Percentiles rank a stretch among this genome's conserved stretches.
phyloP scores from a whole-genome alignment of 2,329 filamentous ascomycete species.

The Aspergillaceae sp. region DNA sequence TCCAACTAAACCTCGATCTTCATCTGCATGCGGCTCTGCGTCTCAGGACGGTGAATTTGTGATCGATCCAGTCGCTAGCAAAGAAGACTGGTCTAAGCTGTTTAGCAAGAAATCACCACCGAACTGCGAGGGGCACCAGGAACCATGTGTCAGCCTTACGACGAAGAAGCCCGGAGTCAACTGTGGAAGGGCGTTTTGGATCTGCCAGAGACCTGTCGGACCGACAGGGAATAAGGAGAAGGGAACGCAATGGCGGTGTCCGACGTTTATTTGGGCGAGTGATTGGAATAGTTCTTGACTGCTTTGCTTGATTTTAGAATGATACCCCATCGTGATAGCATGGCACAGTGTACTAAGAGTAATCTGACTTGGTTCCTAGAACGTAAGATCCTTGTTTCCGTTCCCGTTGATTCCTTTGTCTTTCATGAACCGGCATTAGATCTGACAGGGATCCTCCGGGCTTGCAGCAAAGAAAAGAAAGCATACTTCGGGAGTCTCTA shows the following conservation, averaged over 20 bases:
- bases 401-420: too few relatives aligned
- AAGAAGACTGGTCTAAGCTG: slow-evolving; percentile 78
- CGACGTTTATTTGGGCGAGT: slow-evolving; percentile 67
- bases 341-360: too few relatives aligned
- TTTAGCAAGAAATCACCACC: slow-evolving; percentile 67
- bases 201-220: slow-evolving; percentile 68
- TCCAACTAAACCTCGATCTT: background rate
- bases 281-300: slow-evolving; percentile 45
- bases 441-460: too few relatives aligned
- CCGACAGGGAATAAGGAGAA: slow-evolving; percentile 78
- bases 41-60: slow-evolving; percentile 41
- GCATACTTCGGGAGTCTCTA: background rate
- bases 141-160: slow-evolving; percentile 72
- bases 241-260: slow-evolving; percentile 77
- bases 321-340: background rate
- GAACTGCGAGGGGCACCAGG: slow-evolving; percentile 71
- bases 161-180: slow-evolving; percentile 90
- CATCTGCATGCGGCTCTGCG: slow-evolving; percentile 5
- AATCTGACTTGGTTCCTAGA: too few relatives aligned
- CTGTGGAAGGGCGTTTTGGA: slow-evolving; percentile 58
- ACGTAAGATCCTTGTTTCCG: too few relatives aligned
- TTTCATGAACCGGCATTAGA: too few relatives aligned
- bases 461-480: background rate
- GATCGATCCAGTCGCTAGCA: slow-evolving; percentile 59
- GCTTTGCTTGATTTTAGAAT: background rate